A percentile compares a stretch with the other conserved stretches of the same genome.
These are phyloP conservation scores for Mycena amicta DNA, from an alignment of 768 basidiomycete species.

Conservation along the genomic window DNA sequence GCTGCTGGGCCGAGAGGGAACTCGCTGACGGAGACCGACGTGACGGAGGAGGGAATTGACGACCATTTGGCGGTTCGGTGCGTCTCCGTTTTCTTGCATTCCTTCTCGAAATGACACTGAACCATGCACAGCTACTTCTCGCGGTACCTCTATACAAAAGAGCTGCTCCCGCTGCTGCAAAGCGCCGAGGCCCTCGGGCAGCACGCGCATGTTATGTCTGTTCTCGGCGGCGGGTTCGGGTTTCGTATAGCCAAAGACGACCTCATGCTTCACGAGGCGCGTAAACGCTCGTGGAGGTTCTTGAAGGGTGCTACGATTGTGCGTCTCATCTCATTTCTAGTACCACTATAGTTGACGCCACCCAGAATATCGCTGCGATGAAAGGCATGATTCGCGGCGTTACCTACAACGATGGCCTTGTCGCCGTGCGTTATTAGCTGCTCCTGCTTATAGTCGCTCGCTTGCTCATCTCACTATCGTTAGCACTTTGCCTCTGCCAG, in stretches of 20 bases:
- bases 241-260: constrained; percentile 25
- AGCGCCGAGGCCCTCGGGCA: constrained; percentile 31
- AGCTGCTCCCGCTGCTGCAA: constrained; percentile 33
- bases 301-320: constrained; percentile 22
- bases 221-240: constrained; percentile 20
- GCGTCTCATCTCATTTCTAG: constrained; percentile 16
- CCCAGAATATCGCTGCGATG: constrained; percentile 27
- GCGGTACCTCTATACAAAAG: constrained; percentile 35
- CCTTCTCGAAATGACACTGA: constrained; percentile 25
- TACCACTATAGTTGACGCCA: constrained; percentile 32
- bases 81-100: constrained; percentile 31
- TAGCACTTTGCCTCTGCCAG: constrained; percentile 22
- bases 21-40: constrained; percentile 30
- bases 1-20: constrained; percentile 29
- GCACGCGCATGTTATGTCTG: constrained; percentile 7
- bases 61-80: constrained; percentile 34
- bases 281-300: constrained; percentile 31
- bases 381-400: constrained; percentile 21
- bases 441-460: background rate
- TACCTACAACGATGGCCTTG: constrained; percentile 33
- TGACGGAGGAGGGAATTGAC: constrained; percentile 39
- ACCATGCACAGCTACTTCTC: constrained; percentile 29
- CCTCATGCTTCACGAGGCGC: constrained; percentile 34
- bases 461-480: constrained; percentile 2
- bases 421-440: constrained; percentile 25